These are phyloP conservation scores for Santalum album DNA, from an alignment of 164 flowering plant species.

Conservation along the genomic window DNA sequence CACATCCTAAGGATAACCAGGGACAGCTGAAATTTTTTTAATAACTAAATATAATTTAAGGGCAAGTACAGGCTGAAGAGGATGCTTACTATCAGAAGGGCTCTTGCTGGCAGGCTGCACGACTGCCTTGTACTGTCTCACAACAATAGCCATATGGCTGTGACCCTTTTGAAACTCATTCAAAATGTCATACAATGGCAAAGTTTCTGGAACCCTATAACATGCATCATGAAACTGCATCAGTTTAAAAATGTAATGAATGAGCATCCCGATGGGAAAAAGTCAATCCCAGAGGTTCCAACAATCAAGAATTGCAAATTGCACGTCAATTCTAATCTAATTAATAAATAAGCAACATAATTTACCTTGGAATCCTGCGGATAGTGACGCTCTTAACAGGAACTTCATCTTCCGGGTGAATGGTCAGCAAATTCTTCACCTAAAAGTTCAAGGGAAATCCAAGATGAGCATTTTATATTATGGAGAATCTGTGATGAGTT, in stretches of 20 bases:
- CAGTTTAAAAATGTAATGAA: background rate
- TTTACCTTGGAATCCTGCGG: constrained; percentile 92
- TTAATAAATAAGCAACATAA: background rate
- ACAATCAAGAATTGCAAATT: too few species aligned
- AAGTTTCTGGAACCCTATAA: constrained; percentile 64
- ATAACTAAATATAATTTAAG: background rate
- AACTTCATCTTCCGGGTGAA: constrained; percentile 76
- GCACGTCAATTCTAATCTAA: too few species aligned
- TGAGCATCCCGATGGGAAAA: too few species aligned
- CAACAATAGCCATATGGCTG: constrained; percentile 98
- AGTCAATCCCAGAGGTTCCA: too few species aligned
- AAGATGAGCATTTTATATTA: too few species aligned
- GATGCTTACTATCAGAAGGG: constrained; percentile 34
- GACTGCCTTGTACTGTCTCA: constrained; percentile 26
- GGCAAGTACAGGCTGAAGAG: background rate
- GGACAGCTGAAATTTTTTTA: too few species aligned
- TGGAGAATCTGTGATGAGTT: too few species aligned
- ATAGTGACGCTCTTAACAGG: constrained; percentile 86
- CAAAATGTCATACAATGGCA: constrained; percentile 91
- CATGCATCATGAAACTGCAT: constrained; percentile 5
- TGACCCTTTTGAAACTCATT: constrained; percentile 99
- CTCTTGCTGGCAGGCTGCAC: constrained; percentile 20
- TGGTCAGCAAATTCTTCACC: constrained; percentile 82
- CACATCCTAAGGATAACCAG: too few species aligned
- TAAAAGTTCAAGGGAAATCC: too few species aligned